phyloP scores from a whole-genome alignment of 139 green algal genomes.

The Coccomyxa sp. region DNA sequence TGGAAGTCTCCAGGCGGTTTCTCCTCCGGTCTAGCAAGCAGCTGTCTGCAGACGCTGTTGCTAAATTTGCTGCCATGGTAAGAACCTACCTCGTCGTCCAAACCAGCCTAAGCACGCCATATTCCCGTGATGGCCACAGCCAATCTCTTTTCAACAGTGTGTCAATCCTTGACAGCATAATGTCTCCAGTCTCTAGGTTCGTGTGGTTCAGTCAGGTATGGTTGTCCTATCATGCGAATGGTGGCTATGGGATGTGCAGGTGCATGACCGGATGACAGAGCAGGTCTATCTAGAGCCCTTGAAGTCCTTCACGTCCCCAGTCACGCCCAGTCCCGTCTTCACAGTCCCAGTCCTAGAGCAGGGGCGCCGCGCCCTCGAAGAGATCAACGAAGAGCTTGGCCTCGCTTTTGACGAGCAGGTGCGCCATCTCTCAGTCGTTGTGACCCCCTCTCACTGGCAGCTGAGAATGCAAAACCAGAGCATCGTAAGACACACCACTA shows the following conservation, averaged over 20 bases:
- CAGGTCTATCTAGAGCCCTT: slow-evolving; percentile 79
- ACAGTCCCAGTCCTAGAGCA: slow-evolving; percentile 81
- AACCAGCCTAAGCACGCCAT: no score
- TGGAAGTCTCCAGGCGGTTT: slow-evolving; percentile 81
- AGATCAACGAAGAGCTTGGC: slow-evolving; percentile 88
- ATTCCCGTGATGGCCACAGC: no score
- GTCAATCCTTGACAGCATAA: no score
- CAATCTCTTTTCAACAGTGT: no score
- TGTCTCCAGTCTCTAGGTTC: no score
- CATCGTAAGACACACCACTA: no score
- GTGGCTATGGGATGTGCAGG: slow-evolving; percentile 7
- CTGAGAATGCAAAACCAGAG: no score
- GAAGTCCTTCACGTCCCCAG: slow-evolving; percentile 56
- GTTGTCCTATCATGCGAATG: no score
- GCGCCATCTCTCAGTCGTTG: no score
- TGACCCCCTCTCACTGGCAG: no score
- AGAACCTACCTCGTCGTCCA: background rate
- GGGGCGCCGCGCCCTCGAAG: slow-evolving; percentile 75
- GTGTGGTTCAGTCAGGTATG: no score
- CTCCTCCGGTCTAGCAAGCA: slow-evolving; percentile 42
- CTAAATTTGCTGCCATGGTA: slow-evolving; percentile 56
- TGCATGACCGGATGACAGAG: slow-evolving; percentile 98
- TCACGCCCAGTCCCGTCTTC: slow-evolving; percentile 62
- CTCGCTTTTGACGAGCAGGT: slow-evolving; percentile 91
- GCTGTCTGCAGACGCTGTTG: slow-evolving; percentile 21